Conservation (phyloP, 305 asterid species). For the Rubia occidens region DNA sequence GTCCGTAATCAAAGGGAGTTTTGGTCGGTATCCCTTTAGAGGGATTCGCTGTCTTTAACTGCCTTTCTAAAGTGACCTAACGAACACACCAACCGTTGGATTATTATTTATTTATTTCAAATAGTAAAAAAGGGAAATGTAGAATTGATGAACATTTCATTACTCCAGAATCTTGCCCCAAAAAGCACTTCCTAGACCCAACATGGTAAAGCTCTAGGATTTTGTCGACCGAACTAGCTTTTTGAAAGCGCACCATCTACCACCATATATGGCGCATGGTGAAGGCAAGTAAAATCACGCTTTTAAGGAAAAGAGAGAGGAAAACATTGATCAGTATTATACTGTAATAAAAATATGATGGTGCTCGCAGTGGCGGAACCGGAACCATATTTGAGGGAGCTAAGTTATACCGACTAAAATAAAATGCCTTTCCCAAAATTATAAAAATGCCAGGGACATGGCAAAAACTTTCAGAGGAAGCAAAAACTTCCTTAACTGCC, state of each 20-base stretch:
- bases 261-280: background rate
- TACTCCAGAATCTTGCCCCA: background rate
- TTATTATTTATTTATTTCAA: background rate
- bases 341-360: background rate
- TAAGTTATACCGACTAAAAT: too few relatives aligned
- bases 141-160: background rate
- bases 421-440: too few relatives aligned
- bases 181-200: constrained; percentile 10
- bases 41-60: constrained; percentile 19
- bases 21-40: constrained; percentile 9
- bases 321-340: background rate
- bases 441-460: too few relatives aligned
- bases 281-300: constrained; percentile 1
- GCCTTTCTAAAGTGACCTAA: constrained; percentile 20
- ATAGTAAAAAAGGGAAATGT: background rate
- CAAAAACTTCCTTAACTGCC: too few relatives aligned
- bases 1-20: constrained; percentile 34
- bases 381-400: too few relatives aligned
- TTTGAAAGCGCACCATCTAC: background rate
- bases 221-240: background rate
- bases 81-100: constrained; percentile 23
- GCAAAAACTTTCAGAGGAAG: too few relatives aligned
- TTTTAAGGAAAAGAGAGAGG: background rate
- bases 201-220: constrained; percentile 4
- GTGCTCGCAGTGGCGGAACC: too few relatives aligned